phyloP scores from a whole-genome alignment of 2,329 filamentous ascomycete species.

The Xylariaceae sp. region DNA sequence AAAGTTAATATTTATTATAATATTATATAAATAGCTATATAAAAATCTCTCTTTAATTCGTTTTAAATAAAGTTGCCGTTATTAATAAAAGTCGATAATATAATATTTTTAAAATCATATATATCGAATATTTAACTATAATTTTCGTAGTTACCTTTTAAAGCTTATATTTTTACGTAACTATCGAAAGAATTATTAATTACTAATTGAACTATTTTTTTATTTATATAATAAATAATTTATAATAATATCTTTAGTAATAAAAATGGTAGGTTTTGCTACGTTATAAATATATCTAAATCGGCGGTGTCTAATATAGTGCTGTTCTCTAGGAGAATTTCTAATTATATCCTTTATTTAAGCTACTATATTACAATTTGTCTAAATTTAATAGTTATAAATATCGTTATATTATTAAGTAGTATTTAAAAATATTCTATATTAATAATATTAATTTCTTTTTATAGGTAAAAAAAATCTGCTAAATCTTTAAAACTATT shows the following conservation, averaged over 20 bases:
- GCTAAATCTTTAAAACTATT: neutral
- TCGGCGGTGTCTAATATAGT: no score
- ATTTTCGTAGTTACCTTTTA: neutral
- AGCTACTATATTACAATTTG: neutral
- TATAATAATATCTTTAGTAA: no score
- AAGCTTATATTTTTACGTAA: neutral
- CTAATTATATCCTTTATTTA: neutral
- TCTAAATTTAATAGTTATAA: neutral
- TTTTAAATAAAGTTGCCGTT: neutral
- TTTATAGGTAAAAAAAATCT: neutral
- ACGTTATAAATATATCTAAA: no score
- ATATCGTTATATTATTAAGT: neutral
- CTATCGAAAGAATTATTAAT: no score
- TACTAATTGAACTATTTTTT: no score
- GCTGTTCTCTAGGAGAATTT: neutral
- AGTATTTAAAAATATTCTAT: neutral
- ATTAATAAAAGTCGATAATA: neutral
- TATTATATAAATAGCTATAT: neutral
- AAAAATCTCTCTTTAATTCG: neutral
- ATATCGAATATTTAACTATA: neutral
- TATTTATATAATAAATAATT: no score
- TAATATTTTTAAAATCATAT: neutral
- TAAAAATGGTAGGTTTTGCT: no score
- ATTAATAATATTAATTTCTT: neutral
- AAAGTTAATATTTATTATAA: neutral